These are phyloP conservation scores for Aspergillus sp. DNA, from an alignment of 2,329 filamentous ascomycete species.

Conservation along the genomic window DNA sequence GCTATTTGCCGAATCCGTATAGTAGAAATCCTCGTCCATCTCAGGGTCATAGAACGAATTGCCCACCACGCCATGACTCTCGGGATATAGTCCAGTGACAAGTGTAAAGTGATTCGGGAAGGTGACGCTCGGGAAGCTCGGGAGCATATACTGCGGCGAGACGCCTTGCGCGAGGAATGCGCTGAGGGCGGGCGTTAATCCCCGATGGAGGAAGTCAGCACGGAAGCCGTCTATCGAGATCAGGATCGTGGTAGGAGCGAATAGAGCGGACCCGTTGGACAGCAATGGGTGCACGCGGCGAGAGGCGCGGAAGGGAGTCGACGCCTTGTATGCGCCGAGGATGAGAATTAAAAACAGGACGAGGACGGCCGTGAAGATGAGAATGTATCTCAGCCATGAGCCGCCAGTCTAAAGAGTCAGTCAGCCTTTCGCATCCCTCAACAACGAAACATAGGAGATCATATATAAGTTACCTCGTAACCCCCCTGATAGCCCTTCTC, in stretches of 20 bases:
- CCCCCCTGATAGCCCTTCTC: slow-evolving; percentile 6
- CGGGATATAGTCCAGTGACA: slow-evolving; percentile 83
- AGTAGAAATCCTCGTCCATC: slow-evolving; percentile 72
- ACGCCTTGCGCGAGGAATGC: slow-evolving; percentile 73
- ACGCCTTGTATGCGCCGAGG: slow-evolving; percentile 51
- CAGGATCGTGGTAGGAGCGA: slow-evolving; percentile 84
- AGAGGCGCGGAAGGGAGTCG: slow-evolving; percentile 27
- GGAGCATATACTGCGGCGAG: slow-evolving; percentile 84
- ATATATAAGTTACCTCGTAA: slow-evolving; percentile 1
- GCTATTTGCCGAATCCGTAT: slow-evolving; percentile 67
- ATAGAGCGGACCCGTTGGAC: slow-evolving; percentile 79
- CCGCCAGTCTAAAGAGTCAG: slow-evolving; percentile 10
- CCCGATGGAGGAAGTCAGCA: slow-evolving; percentile 80
- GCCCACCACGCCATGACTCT: slow-evolving; percentile 84
- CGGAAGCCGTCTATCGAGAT: slow-evolving; percentile 94
- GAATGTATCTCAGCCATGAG: slow-evolving; percentile 27
- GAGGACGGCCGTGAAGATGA: slow-evolving; percentile 39
- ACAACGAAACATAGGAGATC: too few species aligned
- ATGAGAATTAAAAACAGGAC: slow-evolving; percentile 49
- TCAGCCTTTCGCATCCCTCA: too few species aligned
- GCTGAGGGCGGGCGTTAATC: slow-evolving; percentile 72
- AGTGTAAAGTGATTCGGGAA: slow-evolving; percentile 96
- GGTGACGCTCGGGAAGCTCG: slow-evolving; percentile 91
- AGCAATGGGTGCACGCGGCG: slow-evolving; percentile 24
- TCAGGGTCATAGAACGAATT: slow-evolving; percentile 90